A percentile compares a stretch with the other conserved stretches of the same genome.
These are phyloP conservation scores for Boletus tomentosulus DNA, from an alignment of 768 basidiomycete genomes.

Conservation along the genomic window DNA sequence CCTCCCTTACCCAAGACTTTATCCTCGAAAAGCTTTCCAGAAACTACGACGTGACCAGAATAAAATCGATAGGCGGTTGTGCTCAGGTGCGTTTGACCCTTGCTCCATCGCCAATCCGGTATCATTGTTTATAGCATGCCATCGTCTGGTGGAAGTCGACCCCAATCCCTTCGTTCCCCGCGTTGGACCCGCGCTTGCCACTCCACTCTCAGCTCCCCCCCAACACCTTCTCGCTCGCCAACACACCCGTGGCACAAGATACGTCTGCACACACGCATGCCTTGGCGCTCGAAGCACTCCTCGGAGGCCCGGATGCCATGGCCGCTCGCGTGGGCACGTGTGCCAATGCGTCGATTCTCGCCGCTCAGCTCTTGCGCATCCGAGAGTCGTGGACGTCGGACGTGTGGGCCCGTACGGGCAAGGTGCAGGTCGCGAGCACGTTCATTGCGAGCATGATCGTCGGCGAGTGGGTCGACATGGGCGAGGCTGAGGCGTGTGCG, in stretches of 20 bases:
- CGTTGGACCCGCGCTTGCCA: slow-evolving; percentile 66
- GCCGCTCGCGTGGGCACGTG: slow-evolving; percentile 70
- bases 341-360: slow-evolving; percentile 63
- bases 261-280: slow-evolving; percentile 80
- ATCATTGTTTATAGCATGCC: slow-evolving; percentile 44
- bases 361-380: slow-evolving; percentile 73
- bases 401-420: slow-evolving; percentile 74
- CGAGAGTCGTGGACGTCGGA: slow-evolving; percentile 76
- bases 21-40: slow-evolving; percentile 71
- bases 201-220: slow-evolving; percentile 66
- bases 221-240: slow-evolving; percentile 65
- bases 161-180: slow-evolving; percentile 65
- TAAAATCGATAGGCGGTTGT: slow-evolving; percentile 73
- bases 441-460: slow-evolving; percentile 68
- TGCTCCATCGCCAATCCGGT: not conserved
- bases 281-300: slow-evolving; percentile 65
- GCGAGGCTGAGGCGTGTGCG: slow-evolving; percentile 72
- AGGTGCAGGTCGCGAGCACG: slow-evolving; percentile 72
- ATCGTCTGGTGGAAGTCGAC: slow-evolving; percentile 87
- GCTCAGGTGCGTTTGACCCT: slow-evolving; percentile 55
- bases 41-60: slow-evolving; percentile 65
- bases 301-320: slow-evolving; percentile 78
- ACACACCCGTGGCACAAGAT: slow-evolving; percentile 73
- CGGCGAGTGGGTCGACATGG: slow-evolving; percentile 69
- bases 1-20: slow-evolving; percentile 44